Evolutionary conservation across 495 filamentous ascomycete species (phyloP).

Genomic region (Apodospora peruviana): DNA sequence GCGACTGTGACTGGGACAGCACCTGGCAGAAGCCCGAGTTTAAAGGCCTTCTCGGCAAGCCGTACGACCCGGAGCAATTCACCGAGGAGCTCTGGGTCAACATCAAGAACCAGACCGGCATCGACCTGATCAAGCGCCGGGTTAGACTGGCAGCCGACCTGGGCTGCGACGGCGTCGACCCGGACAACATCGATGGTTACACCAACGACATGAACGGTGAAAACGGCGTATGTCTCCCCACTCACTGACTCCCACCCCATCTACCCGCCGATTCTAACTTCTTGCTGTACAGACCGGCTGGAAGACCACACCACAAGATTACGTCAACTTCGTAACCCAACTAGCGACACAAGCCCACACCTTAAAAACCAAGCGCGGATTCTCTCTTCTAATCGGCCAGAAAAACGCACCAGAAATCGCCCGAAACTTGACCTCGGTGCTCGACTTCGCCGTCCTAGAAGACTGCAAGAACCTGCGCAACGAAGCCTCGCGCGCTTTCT

Average conservation of each 20-base stretch:
- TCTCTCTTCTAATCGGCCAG: conserved; percentile 15
- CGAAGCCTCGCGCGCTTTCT: conserved; percentile 23
- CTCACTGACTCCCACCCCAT: too few relatives aligned
- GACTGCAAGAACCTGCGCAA: not conserved
- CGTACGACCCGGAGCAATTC: not conserved
- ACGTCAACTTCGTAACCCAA: not conserved
- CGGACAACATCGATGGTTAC: conserved; percentile 67
- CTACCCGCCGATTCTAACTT: not conserved
- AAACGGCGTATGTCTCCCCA: not conserved
- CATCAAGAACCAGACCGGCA: conserved; percentile 47
- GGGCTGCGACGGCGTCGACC: conserved; percentile 65
- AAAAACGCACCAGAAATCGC: conserved; percentile 1
- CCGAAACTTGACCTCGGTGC: not conserved
- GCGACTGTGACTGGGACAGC: conserved; percentile 3
- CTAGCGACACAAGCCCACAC: conserved; percentile 25
- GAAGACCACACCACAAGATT: not conserved
- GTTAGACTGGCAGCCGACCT: conserved; percentile 51
- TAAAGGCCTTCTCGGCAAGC: conserved; percentile 7
- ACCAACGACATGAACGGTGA: conserved; percentile 26
- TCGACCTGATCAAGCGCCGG: conserved; percentile 51
- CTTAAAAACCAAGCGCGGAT: not conserved
- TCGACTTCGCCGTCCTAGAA: conserved; percentile 3
- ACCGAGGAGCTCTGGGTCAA: conserved; percentile 50
- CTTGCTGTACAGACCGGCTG: conserved; percentile 15
- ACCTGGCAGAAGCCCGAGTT: conserved; percentile 1